Base-by-base conservation (phyloP, 2,329 filamentous ascomycete species). In the Ophiosphaerella korrae region DNA sequence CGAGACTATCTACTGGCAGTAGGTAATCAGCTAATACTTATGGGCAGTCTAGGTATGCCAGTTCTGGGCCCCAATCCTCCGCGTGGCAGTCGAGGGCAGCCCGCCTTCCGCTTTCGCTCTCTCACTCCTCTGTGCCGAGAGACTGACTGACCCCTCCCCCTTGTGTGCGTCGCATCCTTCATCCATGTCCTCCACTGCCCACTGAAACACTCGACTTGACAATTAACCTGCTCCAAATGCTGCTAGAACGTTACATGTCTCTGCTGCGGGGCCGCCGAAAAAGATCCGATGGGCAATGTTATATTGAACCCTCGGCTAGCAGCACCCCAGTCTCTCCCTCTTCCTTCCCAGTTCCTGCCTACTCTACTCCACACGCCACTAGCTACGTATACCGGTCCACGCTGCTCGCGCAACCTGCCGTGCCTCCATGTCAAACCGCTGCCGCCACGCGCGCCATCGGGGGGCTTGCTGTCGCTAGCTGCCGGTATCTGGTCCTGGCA, bases 201-300 rank as follows among this genome's bases (percentile, higher is more conserved):
- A 50, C 48, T 59, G 56, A 59, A 59, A 59, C 56, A 43, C 52
- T 45, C 43, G 45, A 52, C 52, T 45, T 34, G 42, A 37, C 23
- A 42, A 45, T 39, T 53, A 36, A 40, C 54, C 42, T 39, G 46
- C 21, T 29, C 42, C 42, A 39, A 53, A 45, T 57, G 43, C 29
- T 50, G 43, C 6, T 42, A 40, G 14, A 52, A 53, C 58, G 42
- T 44, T 24, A 43, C 44, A 49, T 44, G 50, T 60, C 52, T 52
- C 52, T 54, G 51, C 36, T 38, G 47, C 52, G 50, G 47, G 47
- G 42, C 26, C 26, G 26, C 26, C 26, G 26, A 29, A 29, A 29
- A 29, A 29, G 26, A 29, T 37, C 11, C 33, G n/a, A 23, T 24
- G 11, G 13, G 5, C 33, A 7, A 8, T 29, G 26, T 29, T 29